Evolutionary conservation across 2,329 filamentous ascomycete genomes (phyloP).

Genomic region (Pseudogymnoascus pannorum): DNA sequence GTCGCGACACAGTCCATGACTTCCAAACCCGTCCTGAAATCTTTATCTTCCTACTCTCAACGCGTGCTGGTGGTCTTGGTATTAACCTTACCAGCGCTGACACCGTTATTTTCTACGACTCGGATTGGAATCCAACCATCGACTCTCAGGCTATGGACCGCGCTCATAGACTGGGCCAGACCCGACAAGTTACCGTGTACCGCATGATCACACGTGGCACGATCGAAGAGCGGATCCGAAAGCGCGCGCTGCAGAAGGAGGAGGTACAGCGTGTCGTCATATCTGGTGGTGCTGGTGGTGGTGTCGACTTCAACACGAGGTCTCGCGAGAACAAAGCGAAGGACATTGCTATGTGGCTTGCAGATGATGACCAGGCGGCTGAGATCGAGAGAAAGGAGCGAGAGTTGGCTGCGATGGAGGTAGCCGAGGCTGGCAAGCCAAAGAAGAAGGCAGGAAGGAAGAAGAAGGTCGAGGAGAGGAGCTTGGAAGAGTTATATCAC

Average conservation of each 20-base stretch:
- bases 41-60: slow-evolving; percentile 94
- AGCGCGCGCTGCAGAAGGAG: slow-evolving; percentile 94
- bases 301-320: slow-evolving; percentile 94
- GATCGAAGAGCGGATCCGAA: slow-evolving; percentile 96
- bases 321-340: slow-evolving; percentile 88
- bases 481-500: slow-evolving; percentile 96
- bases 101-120: slow-evolving; percentile 99
- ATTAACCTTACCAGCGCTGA: slow-evolving; percentile 96
- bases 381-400: slow-evolving; percentile 89
- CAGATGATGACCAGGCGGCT: slow-evolving; percentile 92
- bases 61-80: slow-evolving; percentile 91
- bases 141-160: slow-evolving; percentile 99
- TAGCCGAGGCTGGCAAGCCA: slow-evolving; percentile 58
- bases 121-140: slow-evolving; percentile 98
- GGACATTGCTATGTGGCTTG: slow-evolving; percentile 98
- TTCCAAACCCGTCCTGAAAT: slow-evolving; percentile 94
- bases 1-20: slow-evolving; percentile 90
- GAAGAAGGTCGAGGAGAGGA: slow-evolving; percentile 49
- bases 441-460: slow-evolving; percentile 56
- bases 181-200: slow-evolving; percentile 92
- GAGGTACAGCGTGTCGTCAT: slow-evolving; percentile 98
- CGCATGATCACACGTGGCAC: slow-evolving; percentile 93
- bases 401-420: slow-evolving; percentile 56
- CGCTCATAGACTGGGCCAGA: slow-evolving; percentile 94
- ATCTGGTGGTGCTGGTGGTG: slow-evolving; percentile 70